Percentiles rank a stretch among this genome's conserved stretches.
phyloP scores from a whole-genome alignment of 2,329 filamentous ascomycete species.

The Paecilomyces dactylethromorphus region DNA sequence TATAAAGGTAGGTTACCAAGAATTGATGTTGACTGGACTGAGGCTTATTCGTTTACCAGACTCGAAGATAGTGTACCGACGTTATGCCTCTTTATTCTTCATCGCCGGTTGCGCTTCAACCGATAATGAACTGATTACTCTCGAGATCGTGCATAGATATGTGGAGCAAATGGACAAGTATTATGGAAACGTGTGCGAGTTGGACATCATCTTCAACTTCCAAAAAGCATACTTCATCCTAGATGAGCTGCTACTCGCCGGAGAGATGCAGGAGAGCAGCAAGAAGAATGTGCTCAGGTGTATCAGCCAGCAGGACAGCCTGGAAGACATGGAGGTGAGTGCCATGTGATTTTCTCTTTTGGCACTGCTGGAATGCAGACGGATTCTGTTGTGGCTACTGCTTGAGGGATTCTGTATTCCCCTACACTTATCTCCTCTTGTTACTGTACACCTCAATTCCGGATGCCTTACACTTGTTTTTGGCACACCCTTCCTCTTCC shows the following conservation, averaged over 20 bases:
- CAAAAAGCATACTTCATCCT: slow-evolving; percentile 99
- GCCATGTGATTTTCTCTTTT: slow-evolving; percentile 5
- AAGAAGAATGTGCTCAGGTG: slow-evolving; percentile 98
- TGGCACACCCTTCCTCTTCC: background rate
- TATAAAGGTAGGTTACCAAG: slow-evolving; percentile 70
- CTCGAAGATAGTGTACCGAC: slow-evolving; percentile 96
- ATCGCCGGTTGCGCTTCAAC: slow-evolving; percentile 95
- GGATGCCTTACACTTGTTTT: background rate
- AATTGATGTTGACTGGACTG: background rate
- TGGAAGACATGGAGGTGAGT: slow-evolving; percentile 99
- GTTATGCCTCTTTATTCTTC: slow-evolving; percentile 98
- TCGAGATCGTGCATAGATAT: slow-evolving; percentile 98
- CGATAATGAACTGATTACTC: slow-evolving; percentile 95
- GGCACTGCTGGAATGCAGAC: background rate
- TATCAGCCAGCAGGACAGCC: slow-evolving; percentile 92
- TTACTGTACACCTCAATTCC: background rate
- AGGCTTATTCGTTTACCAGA: slow-evolving; percentile 50
- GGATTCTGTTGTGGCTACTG: background rate
- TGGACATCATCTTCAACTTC: slow-evolving; percentile 99
- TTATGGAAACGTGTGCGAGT: slow-evolving; percentile 98
- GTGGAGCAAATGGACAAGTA: slow-evolving; percentile 99
- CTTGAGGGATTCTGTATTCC: background rate
- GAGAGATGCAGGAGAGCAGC: slow-evolving; percentile 97
- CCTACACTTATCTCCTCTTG: background rate
- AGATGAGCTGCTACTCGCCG: slow-evolving; percentile 88